Percentiles rank a stretch among this genome's conserved stretches.
Evolutionary conservation across 1,284 basidiomycete species (phyloP).

Genomic region (Ceratorhiza oryzae-sativae): DNA sequence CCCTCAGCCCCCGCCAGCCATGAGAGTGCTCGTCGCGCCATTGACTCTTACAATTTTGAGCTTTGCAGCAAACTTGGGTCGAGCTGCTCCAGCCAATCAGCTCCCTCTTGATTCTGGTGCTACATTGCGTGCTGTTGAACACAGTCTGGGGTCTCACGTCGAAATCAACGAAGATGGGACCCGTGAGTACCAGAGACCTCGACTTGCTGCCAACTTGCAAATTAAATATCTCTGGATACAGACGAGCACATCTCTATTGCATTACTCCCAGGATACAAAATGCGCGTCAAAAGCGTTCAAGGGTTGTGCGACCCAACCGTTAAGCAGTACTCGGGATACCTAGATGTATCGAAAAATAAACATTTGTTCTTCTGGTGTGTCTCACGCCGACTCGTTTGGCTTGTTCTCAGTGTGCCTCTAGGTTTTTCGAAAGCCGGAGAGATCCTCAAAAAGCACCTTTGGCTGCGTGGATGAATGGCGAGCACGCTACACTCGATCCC

Average conservation of each 20-base stretch:
- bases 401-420: background rate
- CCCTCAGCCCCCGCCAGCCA: no score
- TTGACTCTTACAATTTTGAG: background rate
- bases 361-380: slow-evolving; percentile 26
- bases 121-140: background rate
- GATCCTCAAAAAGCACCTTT: slow-evolving; percentile 30
- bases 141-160: background rate
- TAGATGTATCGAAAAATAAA: slow-evolving; percentile 24
- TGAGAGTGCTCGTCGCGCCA: no score
- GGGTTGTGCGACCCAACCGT: slow-evolving; percentile 8
- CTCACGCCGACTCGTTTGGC: background rate
- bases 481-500: background rate
- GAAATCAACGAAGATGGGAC: background rate
- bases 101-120: background rate
- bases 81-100: background rate
- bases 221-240: background rate
- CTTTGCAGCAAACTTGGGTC: background rate
- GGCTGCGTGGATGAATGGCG: slow-evolving; percentile 34
- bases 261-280: slow-evolving; percentile 8
- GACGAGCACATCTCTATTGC: slow-evolving; percentile 21
- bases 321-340: slow-evolving; percentile 24
- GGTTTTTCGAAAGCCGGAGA: slow-evolving; percentile 38
- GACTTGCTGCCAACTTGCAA: background rate
- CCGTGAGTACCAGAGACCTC: background rate
- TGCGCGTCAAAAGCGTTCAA: background rate